phyloP scores from a whole-genome alignment of 192 early-diverging fungal genomes.

The Dimargaris cristalligena region DNA sequence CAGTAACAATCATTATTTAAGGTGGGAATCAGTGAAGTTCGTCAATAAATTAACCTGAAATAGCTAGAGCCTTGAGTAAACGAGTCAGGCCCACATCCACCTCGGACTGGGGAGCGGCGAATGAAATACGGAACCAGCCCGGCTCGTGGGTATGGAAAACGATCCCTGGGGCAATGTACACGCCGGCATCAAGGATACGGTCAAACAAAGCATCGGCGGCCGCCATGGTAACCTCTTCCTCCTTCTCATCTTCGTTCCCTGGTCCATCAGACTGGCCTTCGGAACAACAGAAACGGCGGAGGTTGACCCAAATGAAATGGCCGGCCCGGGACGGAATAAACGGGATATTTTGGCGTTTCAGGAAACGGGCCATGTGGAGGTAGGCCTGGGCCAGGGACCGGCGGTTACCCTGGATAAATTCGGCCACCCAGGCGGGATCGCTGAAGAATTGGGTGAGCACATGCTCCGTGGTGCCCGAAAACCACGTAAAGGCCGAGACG shows the following conservation, averaged over 20 bases:
- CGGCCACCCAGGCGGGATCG: slow-evolving; percentile 36
- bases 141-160: slow-evolving; percentile 39
- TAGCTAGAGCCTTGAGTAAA: too few species aligned
- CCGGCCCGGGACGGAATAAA: slow-evolving; percentile 46
- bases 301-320: slow-evolving; percentile 54
- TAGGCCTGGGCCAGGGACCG: slow-evolving; percentile 34
- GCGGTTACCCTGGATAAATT: slow-evolving; percentile 41
- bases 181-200: slow-evolving; percentile 26
- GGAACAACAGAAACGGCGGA: slow-evolving; percentile 23
- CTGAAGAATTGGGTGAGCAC: slow-evolving; percentile 35
- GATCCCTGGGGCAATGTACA: slow-evolving; percentile 51
- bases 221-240: slow-evolving; percentile 9
- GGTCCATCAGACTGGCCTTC: too few species aligned
- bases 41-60: too few species aligned
- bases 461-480: slow-evolving; percentile 41
- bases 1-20: too few species aligned
- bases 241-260: not conserved
- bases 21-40: too few species aligned
- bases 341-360: slow-evolving; percentile 28
- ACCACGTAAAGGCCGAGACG: slow-evolving; percentile 39
- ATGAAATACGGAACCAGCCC: slow-evolving; percentile 52
- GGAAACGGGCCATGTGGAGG: slow-evolving; percentile 16
- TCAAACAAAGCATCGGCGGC: slow-evolving; percentile 34
- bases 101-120: slow-evolving; percentile 28
- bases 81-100: slow-evolving; percentile 33